Conservation (phyloP, 2,329 filamentous ascomycete species). For the Cercospora citrullina region DNA sequence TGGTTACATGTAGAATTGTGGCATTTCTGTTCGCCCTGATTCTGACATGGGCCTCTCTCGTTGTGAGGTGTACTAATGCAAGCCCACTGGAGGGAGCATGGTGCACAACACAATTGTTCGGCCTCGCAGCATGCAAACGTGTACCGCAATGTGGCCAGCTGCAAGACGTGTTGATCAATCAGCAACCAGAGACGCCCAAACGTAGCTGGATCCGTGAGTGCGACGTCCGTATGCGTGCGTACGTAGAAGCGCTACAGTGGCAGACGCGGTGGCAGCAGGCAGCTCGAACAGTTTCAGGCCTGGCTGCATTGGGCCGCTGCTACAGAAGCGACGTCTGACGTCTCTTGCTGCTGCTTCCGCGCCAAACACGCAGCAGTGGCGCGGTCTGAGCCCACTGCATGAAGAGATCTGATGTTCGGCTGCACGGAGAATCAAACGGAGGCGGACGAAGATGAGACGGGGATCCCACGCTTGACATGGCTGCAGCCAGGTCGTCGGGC, state of each 20-base stretch:
- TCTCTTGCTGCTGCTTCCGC: not conserved
- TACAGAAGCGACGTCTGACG: conserved; percentile 11
- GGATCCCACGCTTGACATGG: conserved; percentile 13
- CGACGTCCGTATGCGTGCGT: conserved; percentile 14
- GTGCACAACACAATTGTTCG: conserved; percentile 9
- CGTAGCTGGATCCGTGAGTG: conserved; percentile 16
- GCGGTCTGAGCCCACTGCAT: not conserved
- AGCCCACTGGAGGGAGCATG: conserved; percentile 11
- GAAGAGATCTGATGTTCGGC: conserved; percentile 3
- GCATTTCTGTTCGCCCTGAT: conserved; percentile 5
- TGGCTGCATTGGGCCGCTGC: conserved; percentile 14
- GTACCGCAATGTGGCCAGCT: conserved; percentile 11
- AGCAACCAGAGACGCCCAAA: conserved; percentile 4
- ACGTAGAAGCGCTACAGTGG: conserved; percentile 12
- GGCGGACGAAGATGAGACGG: not conserved
- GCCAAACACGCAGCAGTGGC: not conserved
- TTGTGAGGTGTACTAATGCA: conserved; percentile 7
- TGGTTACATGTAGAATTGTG: conserved; percentile 16
- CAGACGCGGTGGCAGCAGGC: conserved; percentile 18
- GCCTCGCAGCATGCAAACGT: conserved; percentile 11
- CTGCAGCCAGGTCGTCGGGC: conserved; percentile 24
- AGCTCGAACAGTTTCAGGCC: conserved; percentile 10
- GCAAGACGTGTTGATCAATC: conserved; percentile 6
- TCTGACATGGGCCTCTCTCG: conserved; percentile 4
- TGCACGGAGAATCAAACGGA: not conserved